Evolutionary conservation across 148 eudicot species (phyloP).

Genomic region (Nyssa sinensis): DNA sequence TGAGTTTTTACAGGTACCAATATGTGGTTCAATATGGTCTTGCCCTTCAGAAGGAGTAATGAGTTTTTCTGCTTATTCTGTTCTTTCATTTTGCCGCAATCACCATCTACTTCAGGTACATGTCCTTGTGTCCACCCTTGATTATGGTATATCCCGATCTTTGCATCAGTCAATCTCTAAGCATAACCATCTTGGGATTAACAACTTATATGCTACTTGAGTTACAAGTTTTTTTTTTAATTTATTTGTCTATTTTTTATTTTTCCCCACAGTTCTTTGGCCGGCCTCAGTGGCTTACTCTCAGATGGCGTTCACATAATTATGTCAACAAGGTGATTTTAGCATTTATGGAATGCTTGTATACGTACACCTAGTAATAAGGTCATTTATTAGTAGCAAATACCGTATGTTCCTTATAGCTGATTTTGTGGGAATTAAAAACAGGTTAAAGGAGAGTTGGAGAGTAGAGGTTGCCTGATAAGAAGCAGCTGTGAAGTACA

Average conservation of each 20-base stretch:
- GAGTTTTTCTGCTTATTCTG: slow-evolving; percentile 73
- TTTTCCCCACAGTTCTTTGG: slow-evolving; percentile 41
- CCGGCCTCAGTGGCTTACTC: slow-evolving; percentile 65
- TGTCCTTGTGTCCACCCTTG: not conserved
- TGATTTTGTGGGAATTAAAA: slow-evolving; percentile 1
- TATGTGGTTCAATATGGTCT: slow-evolving; percentile 95
- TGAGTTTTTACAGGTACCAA: slow-evolving; percentile 54
- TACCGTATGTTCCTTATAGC: not conserved
- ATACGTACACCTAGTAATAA: not conserved
- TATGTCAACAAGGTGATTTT: slow-evolving; percentile 42
- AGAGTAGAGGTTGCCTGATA: slow-evolving; percentile 60
- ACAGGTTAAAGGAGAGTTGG: slow-evolving; percentile 65
- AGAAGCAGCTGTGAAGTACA: slow-evolving; percentile 51
- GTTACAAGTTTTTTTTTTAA: not conserved
- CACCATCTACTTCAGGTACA: slow-evolving; percentile 91
- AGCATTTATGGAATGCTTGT: not conserved
- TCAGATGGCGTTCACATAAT: slow-evolving; percentile 49
- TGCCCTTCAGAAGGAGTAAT: slow-evolving; percentile 83
- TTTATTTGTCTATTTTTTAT: not conserved
- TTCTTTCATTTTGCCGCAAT: slow-evolving; percentile 93
- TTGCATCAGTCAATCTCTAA: too few relatives aligned
- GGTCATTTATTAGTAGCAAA: not conserved
- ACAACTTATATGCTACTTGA: not conserved
- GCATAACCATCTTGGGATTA: not conserved
- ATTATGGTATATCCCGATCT: not conserved